Evolutionary conservation across 345 rosid species (phyloP), one percentile per base, ranked within the genome.

Genomic region (Sonneratia alba): DNA sequence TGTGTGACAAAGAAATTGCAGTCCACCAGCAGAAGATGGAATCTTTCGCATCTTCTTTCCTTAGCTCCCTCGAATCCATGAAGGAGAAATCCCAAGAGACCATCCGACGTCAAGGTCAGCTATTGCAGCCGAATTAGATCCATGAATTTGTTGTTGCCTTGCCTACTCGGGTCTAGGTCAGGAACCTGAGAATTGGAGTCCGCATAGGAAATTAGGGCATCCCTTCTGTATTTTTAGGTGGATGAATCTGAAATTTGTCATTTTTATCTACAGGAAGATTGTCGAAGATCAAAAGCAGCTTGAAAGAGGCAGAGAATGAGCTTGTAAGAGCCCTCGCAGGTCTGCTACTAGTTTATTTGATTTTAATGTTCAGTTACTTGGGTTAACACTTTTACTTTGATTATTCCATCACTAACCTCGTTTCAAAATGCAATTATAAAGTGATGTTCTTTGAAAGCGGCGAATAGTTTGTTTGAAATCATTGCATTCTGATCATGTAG

Each of bases 281-380:
- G 27, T 79, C 71, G 65, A 85, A 84, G 76, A 1, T 87, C 80
- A 90, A 90, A 83, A 71, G 83, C 65, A 61, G 82, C 45, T 82
- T 90, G 79, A 82, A 88, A 82, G 93, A 88, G 73, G 94, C 89
- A n/a, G 98, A 95, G 74, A 88, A 81, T 75, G 90, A 87, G 40
- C 84, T 89, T 66, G 99, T 92, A 68, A 86, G 83, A 81, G 89
- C 86, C 40, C 76, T 95, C 67, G 84, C 91, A 82, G 97, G 98
- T 90, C 70, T 70, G 72, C 62, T 37, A 13, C 51, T 47, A 47
- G 9, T 47, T 47, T 8, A 47, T 47, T 47, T 47, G 51, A 13
- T 47, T 9, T 42, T 42, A 42, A 42, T 42, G 45, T 5, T 42
- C 45, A 42, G 45, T 42, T 42, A 42, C 45, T 42, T 42, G 45